Evolutionary conservation across 225 moss, liverwort and hornwort species (phyloP), one percentile per base, ranked within the genome.

Genomic region (Physcomitrium patens): DNA sequence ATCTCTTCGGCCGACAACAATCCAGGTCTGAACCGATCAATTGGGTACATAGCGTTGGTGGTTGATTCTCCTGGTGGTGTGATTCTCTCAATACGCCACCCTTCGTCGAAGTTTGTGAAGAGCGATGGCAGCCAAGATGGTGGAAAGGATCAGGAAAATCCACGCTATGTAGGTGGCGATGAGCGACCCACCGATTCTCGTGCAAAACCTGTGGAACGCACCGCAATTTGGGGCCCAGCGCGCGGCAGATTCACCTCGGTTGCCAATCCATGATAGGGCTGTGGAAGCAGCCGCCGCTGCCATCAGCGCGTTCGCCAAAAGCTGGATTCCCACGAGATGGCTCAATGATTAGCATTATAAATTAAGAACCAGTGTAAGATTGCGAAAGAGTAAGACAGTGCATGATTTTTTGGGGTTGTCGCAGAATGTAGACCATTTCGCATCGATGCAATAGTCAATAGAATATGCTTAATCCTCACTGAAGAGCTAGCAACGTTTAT

Each of bases 81-180:
- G 31, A 37, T 37, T 37, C 31, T 58, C 45, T 14, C 72, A 53
- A 15, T 75, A 60, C 0, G 75, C 75, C 1, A 51, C 16, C 24
- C 63, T 62, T 13, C 76, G 72, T 11, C 81, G 76, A 15, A 82
- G 79, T 0, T 5, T 48, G 67, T 87, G 84, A 0, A 87, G 74
- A 1, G 84, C 77, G 0, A 75, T 45, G 0, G 78, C 87, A 2
- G 87, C 77, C 2, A 85, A 42, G 6, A 82, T 0, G 7, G 87
- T 87, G 1, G 87, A 82, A 13, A 87, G 53, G 0, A 82, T 82
- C 18, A 87, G 60, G 0, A 84, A 87, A 20, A 85, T 28, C 87
- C 87, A 87, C 0, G 71, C 87, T 0, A 28, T 44, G 20, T 70
- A 87, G 15, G 57, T 51, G 1, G 85, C 87, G 15, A 85, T 85